Evolutionary conservation across 1,139 yeast genomes (phyloP).

Genomic region (Ogataea hybrid): DNA sequence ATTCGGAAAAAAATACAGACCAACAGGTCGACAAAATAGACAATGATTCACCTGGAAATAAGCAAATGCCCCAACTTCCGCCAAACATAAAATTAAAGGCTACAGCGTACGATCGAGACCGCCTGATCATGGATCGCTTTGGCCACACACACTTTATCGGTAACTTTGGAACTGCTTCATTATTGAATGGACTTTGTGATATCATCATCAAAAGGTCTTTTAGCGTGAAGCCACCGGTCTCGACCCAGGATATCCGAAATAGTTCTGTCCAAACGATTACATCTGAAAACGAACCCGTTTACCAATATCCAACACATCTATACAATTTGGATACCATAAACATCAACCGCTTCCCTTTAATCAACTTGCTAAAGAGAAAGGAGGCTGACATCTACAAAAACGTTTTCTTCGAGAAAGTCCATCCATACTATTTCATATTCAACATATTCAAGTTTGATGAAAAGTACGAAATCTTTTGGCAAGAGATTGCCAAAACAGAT

Average conservation of each 20-base stretch:
- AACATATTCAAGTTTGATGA: constrained; percentile 33
- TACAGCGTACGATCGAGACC: constrained; percentile 31
- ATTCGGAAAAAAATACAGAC: not conserved
- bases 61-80: constrained; percentile 16
- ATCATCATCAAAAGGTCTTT: constrained; percentile 37
- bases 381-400: constrained; percentile 37
- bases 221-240: constrained; percentile 32
- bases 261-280: constrained; percentile 33
- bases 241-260: constrained; percentile 32
- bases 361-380: constrained; percentile 30
- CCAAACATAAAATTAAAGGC: constrained; percentile 20
- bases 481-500: constrained; percentile 23
- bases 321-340: constrained; percentile 31
- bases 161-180: constrained; percentile 39
- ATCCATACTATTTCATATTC: constrained; percentile 41
- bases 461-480: constrained; percentile 38
- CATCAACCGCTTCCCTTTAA: constrained; percentile 35
- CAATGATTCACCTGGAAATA: not conserved
- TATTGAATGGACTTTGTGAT: constrained; percentile 39
- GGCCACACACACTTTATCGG: constrained; percentile 45
- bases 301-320: constrained; percentile 33
- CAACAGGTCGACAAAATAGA: not conserved
- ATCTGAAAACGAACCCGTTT: constrained; percentile 33
- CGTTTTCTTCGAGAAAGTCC: constrained; percentile 39
- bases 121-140: constrained; percentile 38